A percentile compares a stretch with the other conserved stretches of the same genome.
Evolutionary conservation across 2,329 filamentous ascomycete genomes (phyloP).

Genomic region (Hansfordia pulvinata): DNA sequence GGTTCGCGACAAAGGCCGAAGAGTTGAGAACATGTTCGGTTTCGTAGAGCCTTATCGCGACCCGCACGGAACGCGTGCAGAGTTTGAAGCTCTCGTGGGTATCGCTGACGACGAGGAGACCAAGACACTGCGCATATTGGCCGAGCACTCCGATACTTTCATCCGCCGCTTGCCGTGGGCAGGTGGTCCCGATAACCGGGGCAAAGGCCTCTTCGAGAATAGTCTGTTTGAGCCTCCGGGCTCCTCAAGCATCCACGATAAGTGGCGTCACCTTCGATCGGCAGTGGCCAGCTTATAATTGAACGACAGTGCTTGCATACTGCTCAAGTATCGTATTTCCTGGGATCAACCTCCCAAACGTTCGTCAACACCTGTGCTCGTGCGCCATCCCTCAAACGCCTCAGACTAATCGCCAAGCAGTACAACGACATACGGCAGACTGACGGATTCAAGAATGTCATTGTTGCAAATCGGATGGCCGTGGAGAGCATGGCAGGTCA

Average conservation of each 20-base stretch:
- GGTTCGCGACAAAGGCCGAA: slow-evolving; percentile 43
- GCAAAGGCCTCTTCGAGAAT: slow-evolving; percentile 52
- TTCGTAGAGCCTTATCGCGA: slow-evolving; percentile 53
- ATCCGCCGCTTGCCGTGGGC: slow-evolving; percentile 58
- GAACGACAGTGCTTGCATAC: slow-evolving; percentile 24
- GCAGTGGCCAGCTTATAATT: slow-evolving; percentile 2
- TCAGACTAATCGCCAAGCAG: slow-evolving; percentile 10
- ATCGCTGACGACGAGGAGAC: slow-evolving; percentile 56
- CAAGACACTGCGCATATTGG: slow-evolving; percentile 41
- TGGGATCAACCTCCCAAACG: slow-evolving; percentile 29
- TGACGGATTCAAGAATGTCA: slow-evolving; percentile 52
- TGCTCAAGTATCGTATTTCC: slow-evolving; percentile 27
- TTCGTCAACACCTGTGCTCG: slow-evolving; percentile 12
- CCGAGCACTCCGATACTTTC: slow-evolving; percentile 48
- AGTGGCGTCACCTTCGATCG: slow-evolving; percentile 22
- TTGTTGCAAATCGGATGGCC: slow-evolving; percentile 42
- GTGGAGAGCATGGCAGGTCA: slow-evolving; percentile 30
- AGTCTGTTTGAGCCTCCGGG: slow-evolving; percentile 58
- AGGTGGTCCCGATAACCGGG: slow-evolving; percentile 19
- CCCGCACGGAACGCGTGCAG: slow-evolving; percentile 40
- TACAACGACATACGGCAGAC: slow-evolving; percentile 44
- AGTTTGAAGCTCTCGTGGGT: slow-evolving; percentile 46
- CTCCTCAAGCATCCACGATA: slow-evolving; percentile 57
- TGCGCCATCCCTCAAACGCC: too few species aligned
- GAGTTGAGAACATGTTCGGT: slow-evolving; percentile 44